These are phyloP conservation scores for Lycium ferocissimum DNA, from an alignment of 257 asterid species.

Conservation along the genomic window DNA sequence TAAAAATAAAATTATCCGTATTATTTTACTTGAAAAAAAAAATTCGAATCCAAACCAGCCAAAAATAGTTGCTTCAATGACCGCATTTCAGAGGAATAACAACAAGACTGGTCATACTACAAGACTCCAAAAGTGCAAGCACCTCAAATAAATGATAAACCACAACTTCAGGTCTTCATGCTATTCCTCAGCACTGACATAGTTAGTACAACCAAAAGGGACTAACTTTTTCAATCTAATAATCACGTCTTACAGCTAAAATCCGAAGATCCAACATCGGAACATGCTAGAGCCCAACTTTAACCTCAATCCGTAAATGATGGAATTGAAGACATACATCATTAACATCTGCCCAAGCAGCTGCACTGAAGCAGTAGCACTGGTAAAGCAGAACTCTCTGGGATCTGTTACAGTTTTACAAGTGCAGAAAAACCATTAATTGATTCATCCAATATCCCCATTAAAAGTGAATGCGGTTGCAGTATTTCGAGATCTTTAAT, in stretches of 20 bases:
- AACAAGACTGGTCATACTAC: neutral
- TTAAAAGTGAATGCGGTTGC: constrained; percentile 3
- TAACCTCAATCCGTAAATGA: neutral
- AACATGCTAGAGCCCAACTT: neutral
- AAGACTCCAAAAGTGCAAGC: neutral
- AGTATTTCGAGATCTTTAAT: neutral
- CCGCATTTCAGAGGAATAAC: neutral
- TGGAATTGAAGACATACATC: neutral
- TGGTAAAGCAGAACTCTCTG: neutral
- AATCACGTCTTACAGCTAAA: constrained; percentile 3
- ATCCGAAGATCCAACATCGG: neutral
- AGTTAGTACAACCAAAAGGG: neutral
- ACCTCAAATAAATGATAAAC: neutral
- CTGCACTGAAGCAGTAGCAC: neutral
- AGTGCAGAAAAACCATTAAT: neutral
- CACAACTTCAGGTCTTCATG: neutral
- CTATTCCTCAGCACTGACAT: neutral
- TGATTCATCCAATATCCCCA: neutral
- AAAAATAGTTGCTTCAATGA: neutral
- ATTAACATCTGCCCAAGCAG: neutral
- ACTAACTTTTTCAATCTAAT: neutral
- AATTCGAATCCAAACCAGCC: constrained; percentile 15
- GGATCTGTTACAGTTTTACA: neutral
- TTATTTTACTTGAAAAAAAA: too few relatives aligned
- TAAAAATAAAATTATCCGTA: too few relatives aligned